Percentiles rank a stretch among this genome's conserved stretches.
phyloP scores from a whole-genome alignment of 148 eudicot genomes.

The Cornus kousa region DNA sequence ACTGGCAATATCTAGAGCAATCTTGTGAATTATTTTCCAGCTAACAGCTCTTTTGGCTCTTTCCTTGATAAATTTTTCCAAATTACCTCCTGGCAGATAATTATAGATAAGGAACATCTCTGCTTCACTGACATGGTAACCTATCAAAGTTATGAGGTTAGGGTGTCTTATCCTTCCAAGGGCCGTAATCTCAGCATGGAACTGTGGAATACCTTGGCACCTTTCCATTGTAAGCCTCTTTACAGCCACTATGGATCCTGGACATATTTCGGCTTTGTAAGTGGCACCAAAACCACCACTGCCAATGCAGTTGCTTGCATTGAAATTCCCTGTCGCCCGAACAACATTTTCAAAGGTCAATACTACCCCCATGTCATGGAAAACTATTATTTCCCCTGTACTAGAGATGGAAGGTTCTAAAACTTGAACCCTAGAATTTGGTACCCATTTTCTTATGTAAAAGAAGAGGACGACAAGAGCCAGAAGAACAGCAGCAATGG shows the following conservation, averaged over 20 bases:
- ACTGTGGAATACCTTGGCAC: slow-evolving; percentile 60
- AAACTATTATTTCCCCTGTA: slow-evolving; percentile 37
- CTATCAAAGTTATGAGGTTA: slow-evolving; percentile 58
- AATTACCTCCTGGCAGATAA: slow-evolving; percentile 68
- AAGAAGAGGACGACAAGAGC: slow-evolving; percentile 45
- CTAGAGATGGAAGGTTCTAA: slow-evolving; percentile 14
- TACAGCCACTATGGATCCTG: slow-evolving; percentile 54
- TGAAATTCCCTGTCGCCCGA: slow-evolving; percentile 57
- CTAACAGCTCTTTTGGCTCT: slow-evolving; percentile 31
- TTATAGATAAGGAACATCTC: slow-evolving; percentile 82
- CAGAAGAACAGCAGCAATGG: slow-evolving; percentile 43
- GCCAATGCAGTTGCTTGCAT: slow-evolving; percentile 59
- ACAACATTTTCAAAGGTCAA: slow-evolving; percentile 49
- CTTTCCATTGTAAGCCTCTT: slow-evolving; percentile 59
- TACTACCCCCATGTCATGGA: slow-evolving; percentile 42
- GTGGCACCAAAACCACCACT: slow-evolving; percentile 77
- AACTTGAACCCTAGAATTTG: slow-evolving; percentile 38
- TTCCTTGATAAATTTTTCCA: slow-evolving; percentile 57
- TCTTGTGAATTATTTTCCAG: slow-evolving; percentile 57
- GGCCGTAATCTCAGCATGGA: slow-evolving; percentile 62
- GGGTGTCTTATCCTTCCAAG: slow-evolving; percentile 57
- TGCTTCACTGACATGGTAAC: slow-evolving; percentile 56
- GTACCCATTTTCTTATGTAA: slow-evolving; percentile 36
- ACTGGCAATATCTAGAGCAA: slow-evolving; percentile 60
- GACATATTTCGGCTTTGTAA: slow-evolving; percentile 55